Conservation (phyloP, 148 eudicot genomes). For the Chenopodium suecicum region DNA sequence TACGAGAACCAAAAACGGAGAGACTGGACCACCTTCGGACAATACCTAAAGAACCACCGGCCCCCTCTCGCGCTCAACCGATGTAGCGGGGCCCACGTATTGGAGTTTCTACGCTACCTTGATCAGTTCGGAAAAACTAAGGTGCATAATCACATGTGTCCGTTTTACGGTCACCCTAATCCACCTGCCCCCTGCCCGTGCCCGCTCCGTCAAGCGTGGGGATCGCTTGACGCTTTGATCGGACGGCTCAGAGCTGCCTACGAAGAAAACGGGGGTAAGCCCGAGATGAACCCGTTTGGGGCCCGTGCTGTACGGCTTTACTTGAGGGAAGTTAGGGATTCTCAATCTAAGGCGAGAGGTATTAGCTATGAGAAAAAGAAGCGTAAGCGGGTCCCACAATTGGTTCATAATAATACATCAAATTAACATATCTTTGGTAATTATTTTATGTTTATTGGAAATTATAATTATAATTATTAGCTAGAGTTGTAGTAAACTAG, state of each 20-base stretch:
- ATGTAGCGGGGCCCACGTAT: constrained; percentile 52
- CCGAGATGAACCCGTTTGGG: constrained; percentile 55
- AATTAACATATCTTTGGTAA: neutral
- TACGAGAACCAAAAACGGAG: constrained; percentile 49
- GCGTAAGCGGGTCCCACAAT: constrained; percentile 27
- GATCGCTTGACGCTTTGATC: constrained; percentile 50
- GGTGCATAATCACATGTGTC: constrained; percentile 45
- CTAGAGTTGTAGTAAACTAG: too few relatives aligned
- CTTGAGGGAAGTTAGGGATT: constrained; percentile 48
- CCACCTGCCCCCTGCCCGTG: constrained; percentile 56
- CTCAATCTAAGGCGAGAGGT: constrained; percentile 54
- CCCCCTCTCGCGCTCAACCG: constrained; percentile 43
- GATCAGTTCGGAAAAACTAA: constrained; percentile 58
- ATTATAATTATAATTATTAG: neutral
- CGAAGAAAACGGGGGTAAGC: constrained; percentile 50
- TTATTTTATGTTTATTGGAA: neutral
- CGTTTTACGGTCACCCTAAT: constrained; percentile 53
- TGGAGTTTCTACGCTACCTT: constrained; percentile 47
- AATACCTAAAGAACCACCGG: constrained; percentile 49
- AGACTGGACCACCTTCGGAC: constrained; percentile 52
- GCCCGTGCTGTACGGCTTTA: constrained; percentile 55
- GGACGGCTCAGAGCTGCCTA: constrained; percentile 58
- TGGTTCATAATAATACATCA: neutral
- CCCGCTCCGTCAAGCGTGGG: constrained; percentile 61
- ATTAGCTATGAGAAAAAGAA: constrained; percentile 59